Conservation (phyloP, 2,329 filamentous ascomycete genomes). For the Cercospora beticola region DNA sequence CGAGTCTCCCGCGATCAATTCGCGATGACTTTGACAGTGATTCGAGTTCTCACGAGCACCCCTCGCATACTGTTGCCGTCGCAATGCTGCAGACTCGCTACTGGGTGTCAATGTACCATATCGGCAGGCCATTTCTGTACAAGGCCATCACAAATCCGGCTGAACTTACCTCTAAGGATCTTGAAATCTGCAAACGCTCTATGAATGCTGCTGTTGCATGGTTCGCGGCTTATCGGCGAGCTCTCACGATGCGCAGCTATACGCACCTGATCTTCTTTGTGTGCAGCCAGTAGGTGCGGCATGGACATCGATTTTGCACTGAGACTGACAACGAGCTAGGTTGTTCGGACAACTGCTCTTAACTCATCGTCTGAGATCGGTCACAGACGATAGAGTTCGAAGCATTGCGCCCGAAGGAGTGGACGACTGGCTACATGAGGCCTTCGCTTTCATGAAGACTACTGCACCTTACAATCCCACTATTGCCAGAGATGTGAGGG, state of each 20-base stretch:
- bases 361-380: neutral
- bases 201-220: neutral
- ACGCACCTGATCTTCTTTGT: neutral
- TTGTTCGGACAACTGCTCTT: neutral
- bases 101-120: neutral
- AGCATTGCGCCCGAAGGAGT: neutral
- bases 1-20: neutral
- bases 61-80: neutral
- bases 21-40: neutral
- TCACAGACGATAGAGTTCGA: neutral
- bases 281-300: neutral
- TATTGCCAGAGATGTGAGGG: neutral
- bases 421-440: neutral
- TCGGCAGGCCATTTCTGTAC: neutral
- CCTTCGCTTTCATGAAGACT: neutral
- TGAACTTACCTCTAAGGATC: neutral
- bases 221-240: neutral
- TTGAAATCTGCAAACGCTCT: neutral
- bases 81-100: neutral
- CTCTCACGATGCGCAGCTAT: neutral
- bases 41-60: neutral
- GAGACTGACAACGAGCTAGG: neutral
- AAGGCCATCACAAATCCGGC: neutral
- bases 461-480: neutral
- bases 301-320: neutral